Conservation (phyloP, 768 basidiomycete genomes). For the Dendrothele bispora region DNA sequence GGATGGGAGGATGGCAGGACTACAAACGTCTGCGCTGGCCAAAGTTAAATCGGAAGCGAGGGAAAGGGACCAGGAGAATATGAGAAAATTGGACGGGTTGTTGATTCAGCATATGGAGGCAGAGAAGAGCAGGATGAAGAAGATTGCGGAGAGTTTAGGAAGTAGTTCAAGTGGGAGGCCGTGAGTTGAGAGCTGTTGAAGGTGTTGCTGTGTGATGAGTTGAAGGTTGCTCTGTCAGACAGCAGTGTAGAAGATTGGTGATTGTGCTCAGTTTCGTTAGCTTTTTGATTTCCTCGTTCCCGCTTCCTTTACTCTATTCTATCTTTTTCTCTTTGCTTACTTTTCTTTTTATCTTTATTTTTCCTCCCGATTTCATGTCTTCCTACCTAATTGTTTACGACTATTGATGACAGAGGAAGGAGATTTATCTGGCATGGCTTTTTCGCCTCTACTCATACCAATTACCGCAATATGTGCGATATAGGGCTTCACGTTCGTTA, state of each 20-base stretch:
- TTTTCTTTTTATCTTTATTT: not conserved
- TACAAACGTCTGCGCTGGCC: conserved; percentile 26
- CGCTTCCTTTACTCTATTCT: not conserved
- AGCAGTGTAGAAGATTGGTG: no score
- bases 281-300: not conserved
- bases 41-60: conserved; percentile 33
- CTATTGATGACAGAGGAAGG: no score
- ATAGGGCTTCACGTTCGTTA: no score
- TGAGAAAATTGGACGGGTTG: conserved; percentile 75
- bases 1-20: no score
- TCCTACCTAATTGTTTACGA: not conserved
- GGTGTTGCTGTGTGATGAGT: not conserved
- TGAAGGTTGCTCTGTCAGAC: not conserved
- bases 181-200: not conserved
- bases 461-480: no score
- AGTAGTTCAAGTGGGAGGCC: not conserved
- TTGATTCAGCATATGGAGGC: conserved; percentile 80
- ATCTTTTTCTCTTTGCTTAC: not conserved
- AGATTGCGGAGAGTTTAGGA: conserved; percentile 49
- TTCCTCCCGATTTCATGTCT: not conserved
- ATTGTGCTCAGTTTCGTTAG: no score
- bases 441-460: no score
- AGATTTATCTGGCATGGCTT: no score
- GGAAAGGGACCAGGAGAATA: conserved; percentile 53
- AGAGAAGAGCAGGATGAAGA: conserved; percentile 76